phyloP scores from a whole-genome alignment of 805 yeast genomes.

The Torulaspora microellipsoides region DNA sequence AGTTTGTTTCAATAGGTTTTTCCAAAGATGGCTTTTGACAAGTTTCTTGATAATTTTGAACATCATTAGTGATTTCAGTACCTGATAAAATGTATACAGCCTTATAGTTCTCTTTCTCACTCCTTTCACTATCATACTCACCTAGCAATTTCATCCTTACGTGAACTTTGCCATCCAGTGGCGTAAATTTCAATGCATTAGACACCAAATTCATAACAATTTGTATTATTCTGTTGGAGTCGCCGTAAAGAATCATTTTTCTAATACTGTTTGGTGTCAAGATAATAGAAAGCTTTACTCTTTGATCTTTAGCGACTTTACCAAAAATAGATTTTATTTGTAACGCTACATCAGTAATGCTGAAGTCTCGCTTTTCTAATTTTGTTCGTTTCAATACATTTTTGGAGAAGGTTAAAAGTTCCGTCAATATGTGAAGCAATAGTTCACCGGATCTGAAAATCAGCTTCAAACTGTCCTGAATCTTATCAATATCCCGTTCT shows the following conservation, averaged over 20 bases:
- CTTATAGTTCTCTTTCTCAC: conserved; percentile 39
- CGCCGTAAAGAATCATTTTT: conserved; percentile 73
- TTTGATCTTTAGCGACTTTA: conserved; percentile 71
- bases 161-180: conserved; percentile 75
- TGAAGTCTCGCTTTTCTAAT: conserved; percentile 78
- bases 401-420: conserved; percentile 81
- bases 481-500: conserved; percentile 62
- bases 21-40: background rate
- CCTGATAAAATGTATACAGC: conserved; percentile 43
- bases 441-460: conserved; percentile 91
- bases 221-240: conserved; percentile 84
- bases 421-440: conserved; percentile 82
- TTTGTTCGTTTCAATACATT: conserved; percentile 81
- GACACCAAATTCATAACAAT: conserved; percentile 89
- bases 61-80: conserved; percentile 16
- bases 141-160: conserved; percentile 63
- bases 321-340: conserved; percentile 84
- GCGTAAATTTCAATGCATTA: conserved; percentile 88
- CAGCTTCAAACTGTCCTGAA: conserved; percentile 71
- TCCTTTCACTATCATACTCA: conserved; percentile 56
- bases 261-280: conserved; percentile 58
- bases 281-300: conserved; percentile 60
- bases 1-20: conserved; percentile 2
- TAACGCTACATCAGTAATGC: conserved; percentile 71
- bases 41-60: background rate